A percentile compares a stretch with the other conserved stretches of the same genome.
Conservation (phyloP, 139 green algal species). For the Coelastrella sp. region DNA sequence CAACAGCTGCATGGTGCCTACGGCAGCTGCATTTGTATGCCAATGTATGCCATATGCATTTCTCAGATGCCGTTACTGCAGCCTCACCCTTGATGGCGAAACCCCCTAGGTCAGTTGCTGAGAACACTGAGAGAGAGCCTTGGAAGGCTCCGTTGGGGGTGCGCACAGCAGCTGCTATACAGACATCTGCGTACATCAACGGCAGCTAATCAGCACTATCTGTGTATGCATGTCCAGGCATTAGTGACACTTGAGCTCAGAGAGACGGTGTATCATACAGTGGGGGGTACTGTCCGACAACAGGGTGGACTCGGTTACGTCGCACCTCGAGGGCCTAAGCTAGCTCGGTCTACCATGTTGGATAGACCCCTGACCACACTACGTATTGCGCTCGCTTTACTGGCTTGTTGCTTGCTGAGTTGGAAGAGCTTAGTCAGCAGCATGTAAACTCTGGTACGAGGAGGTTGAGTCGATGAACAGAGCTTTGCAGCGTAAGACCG, state of each 20-base stretch:
- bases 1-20: too few species aligned
- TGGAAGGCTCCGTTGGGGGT: conserved; percentile 86
- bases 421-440: conserved; percentile 6
- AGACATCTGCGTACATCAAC: conserved; percentile 35
- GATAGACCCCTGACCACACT: neutral
- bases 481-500: too few species aligned
- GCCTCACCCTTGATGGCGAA: conserved; percentile 81
- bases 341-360: conserved; percentile 3
- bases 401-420: neutral
- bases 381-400: neutral
- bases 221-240: too few species aligned
- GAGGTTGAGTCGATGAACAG: too few species aligned
- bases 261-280: too few species aligned
- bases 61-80: neutral
- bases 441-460: neutral
- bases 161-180: conserved; percentile 75
- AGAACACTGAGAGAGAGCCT: conserved; percentile 73
- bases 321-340: conserved; percentile 12
- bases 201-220: too few species aligned
- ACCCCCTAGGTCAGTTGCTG: conserved; percentile 82
- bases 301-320: neutral
- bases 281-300: neutral
- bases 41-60: neutral
- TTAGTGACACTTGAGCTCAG: too few species aligned
- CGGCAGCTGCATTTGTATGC: too few species aligned